Evolutionary conservation across 2,329 filamentous ascomycete species (phyloP), one percentile per base, ranked within the genome.

Genomic region (Aspergillus hiratsukae): DNA sequence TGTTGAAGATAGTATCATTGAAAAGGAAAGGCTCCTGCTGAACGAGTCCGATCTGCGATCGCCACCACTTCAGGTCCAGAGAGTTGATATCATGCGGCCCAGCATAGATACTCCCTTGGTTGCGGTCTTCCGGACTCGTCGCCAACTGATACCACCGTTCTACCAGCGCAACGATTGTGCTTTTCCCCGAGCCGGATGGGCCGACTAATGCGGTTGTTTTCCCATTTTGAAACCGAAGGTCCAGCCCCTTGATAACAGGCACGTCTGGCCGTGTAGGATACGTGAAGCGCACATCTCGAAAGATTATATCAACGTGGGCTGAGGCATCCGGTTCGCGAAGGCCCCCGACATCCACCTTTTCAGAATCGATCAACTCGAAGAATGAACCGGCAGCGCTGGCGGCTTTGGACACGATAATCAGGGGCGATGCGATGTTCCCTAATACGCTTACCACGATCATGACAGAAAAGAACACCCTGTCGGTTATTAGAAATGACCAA

Each of bases 271-370:
- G 74, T 57, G 61, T 75, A 0, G 89, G 89, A 64, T 92, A 92
- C 1, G 87, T 83, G 65, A 92, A 91, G n/a, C 80, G 82, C 10
- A 92, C 82, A 45, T 84, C 77, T 10, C 83, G 52, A 28, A 92
- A 83, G 4, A 80, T 72, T 50, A 89, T 86, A 52, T 87, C 81
- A 19, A 75, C 73, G 5, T 70, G 73, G 1, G 78, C 76, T 1
- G 78, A 78, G 19, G 81, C 77, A n/a, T 82, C 78, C 0, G 80
- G 80, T 1, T 73, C 77, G 53, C 67, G 78, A 4, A 83, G 66
- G 4, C 74, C 75, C 25, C 73, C 76, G 0, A 58, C 64, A 0
- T 66, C 63, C 1, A 58, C 46, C 3, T 48, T 56, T 7, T 67
- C 59, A 1, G 66, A 56, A 46, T 74, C 70, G 11, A 74, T 69